These are phyloP conservation scores for Coix lacrymajobi DNA, from an alignment of 176 grass and related monocot genomes.

Conservation along the genomic window DNA sequence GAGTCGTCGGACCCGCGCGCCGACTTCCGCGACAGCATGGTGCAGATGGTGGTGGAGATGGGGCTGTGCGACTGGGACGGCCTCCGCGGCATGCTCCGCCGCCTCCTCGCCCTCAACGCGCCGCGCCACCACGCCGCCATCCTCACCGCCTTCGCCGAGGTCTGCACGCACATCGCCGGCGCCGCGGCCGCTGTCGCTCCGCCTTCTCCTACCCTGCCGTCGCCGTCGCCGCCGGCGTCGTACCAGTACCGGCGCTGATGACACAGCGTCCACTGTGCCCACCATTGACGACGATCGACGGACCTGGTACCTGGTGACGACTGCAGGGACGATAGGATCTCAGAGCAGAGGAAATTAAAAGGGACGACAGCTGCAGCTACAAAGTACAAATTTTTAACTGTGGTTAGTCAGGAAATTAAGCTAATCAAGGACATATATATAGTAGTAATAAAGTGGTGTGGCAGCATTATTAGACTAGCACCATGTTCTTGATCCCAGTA, in stretches of 20 bases:
- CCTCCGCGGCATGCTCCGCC: conserved; percentile 70
- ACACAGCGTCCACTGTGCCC: no score
- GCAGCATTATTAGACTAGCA: background rate
- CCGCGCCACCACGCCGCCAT: conserved; percentile 90
- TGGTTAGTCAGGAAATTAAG: background rate
- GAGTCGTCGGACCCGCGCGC: conserved; percentile 79
- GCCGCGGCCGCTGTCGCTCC: background rate
- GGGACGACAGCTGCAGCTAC: background rate
- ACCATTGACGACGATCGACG: no score
- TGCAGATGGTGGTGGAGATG: conserved; percentile 93
- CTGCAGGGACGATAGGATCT: conserved; percentile 33
- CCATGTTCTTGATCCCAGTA: background rate
- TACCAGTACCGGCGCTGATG: background rate
- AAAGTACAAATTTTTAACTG: background rate
- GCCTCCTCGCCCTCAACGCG: conserved; percentile 85
- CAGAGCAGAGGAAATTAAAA: background rate
- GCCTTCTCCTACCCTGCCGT: background rate
- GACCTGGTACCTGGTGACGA: conserved; percentile 25
- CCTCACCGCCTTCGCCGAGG: conserved; percentile 87
- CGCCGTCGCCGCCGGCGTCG: background rate
- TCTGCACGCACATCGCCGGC: conserved; percentile 54
- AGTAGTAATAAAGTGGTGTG: background rate
- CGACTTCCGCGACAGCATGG: conserved; percentile 90
- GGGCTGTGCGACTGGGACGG: conserved; percentile 87
- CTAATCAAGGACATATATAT: background rate